Conservation (phyloP, 2,329 filamentous ascomycete species). For the Berkeleyomyces basicola region DNA sequence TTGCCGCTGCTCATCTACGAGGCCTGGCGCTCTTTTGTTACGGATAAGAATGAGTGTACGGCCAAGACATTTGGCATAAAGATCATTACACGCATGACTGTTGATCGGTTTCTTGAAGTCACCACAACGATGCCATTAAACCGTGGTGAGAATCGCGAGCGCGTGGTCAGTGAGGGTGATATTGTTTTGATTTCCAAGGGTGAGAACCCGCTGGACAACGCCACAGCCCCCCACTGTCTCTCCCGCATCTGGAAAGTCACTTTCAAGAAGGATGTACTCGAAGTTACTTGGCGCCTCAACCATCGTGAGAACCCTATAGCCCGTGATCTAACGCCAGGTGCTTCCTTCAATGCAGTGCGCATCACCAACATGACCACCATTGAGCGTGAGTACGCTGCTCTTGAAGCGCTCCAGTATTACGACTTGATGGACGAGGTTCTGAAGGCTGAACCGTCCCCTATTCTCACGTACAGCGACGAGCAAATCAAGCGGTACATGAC, state of each 20-base stretch:
- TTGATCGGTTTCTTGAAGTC: slow-evolving; percentile 86
- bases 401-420: slow-evolving; percentile 86
- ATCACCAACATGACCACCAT: slow-evolving; percentile 88
- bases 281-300: slow-evolving; percentile 74
- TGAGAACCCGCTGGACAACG: slow-evolving; percentile 49
- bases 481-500: slow-evolving; percentile 51
- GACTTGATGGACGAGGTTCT: slow-evolving; percentile 89
- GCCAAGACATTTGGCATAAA: slow-evolving; percentile 75
- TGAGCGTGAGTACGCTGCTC: slow-evolving; percentile 83
- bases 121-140: slow-evolving; percentile 59
- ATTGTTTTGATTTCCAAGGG: slow-evolving; percentile 71
- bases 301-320: slow-evolving; percentile 46
- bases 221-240: slow-evolving; percentile 60
- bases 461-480: slow-evolving; percentile 64
- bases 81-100: slow-evolving; percentile 69
- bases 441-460: slow-evolving; percentile 73
- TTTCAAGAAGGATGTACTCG: slow-evolving; percentile 64
- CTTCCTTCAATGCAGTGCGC: slow-evolving; percentile 57
- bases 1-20: slow-evolving; percentile 80
- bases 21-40: slow-evolving; percentile 89
- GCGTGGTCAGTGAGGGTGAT: slow-evolving; percentile 65
- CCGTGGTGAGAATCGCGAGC: slow-evolving; percentile 28
- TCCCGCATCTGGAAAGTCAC: slow-evolving; percentile 67
- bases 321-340: slow-evolving; percentile 48
- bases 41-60: slow-evolving; percentile 70